A percentile compares a stretch with the other conserved stretches of the same genome.
Evolutionary conservation across 441 rosid species (phyloP).

Genomic region (Brassica hybrid): DNA sequence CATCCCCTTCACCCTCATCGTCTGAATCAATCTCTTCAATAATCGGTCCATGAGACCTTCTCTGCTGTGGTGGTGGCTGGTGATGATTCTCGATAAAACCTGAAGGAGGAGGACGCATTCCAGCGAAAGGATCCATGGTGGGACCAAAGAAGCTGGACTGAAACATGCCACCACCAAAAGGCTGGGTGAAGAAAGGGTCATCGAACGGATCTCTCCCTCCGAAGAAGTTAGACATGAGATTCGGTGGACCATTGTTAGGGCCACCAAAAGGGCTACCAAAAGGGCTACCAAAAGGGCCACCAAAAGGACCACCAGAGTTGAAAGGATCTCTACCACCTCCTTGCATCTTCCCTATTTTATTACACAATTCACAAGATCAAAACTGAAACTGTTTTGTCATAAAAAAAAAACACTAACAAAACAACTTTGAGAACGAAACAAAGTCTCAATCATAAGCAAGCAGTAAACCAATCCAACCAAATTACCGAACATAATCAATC

Average conservation of each 20-base stretch:
- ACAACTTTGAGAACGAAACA: background rate
- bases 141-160: constrained; percentile 58
- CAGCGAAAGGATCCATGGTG: constrained; percentile 52
- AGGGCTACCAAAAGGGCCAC: too few relatives aligned
- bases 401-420: background rate
- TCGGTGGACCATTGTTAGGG: constrained; percentile 28
- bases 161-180: constrained; percentile 78
- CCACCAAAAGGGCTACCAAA: background rate
- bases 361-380: background rate
- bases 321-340: constrained; percentile 46
- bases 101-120: constrained; percentile 48
- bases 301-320: constrained; percentile 29
- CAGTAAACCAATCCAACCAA: background rate
- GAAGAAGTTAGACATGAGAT: constrained; percentile 56
- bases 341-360: constrained; percentile 32
- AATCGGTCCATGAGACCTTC: constrained; percentile 66
- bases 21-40: constrained; percentile 84
- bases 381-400: background rate
- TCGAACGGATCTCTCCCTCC: constrained; percentile 44
- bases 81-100: constrained; percentile 52
- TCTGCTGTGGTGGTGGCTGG: constrained; percentile 48
- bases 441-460: background rate
- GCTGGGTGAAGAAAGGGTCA: constrained; percentile 80
- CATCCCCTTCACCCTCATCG: constrained; percentile 62
- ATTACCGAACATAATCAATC: background rate